phyloP scores from a whole-genome alignment of 2,329 filamentous ascomycete species.

The Cucurbitaria berberidis region DNA sequence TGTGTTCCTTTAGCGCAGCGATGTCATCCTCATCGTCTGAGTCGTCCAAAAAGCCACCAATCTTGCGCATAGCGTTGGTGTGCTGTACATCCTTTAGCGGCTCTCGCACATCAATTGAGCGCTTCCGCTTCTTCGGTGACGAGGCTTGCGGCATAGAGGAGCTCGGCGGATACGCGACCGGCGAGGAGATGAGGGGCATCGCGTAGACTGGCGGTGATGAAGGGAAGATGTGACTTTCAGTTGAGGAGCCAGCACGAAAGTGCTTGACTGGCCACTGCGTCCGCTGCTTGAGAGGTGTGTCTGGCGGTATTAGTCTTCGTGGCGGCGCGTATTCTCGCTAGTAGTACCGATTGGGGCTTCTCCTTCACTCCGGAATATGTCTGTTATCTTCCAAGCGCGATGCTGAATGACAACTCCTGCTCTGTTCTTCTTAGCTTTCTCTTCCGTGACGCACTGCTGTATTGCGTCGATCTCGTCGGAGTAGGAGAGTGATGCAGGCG shows the following conservation, averaged over 20 bases:
- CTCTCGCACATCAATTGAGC: constrained; percentile 32
- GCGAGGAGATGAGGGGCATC: constrained; percentile 68
- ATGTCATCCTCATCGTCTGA: constrained; percentile 51
- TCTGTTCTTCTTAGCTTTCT: constrained; percentile 50
- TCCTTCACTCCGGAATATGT: constrained; percentile 59
- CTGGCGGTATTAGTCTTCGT: constrained; percentile 33
- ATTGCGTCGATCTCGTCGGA: constrained; percentile 59
- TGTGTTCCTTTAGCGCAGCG: constrained; percentile 49
- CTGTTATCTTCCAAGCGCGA: constrained; percentile 54
- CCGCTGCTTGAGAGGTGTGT: constrained; percentile 40
- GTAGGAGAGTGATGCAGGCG: constrained; percentile 33
- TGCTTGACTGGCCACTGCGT: constrained; percentile 12
- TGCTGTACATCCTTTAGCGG: constrained; percentile 42
- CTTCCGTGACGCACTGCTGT: constrained; percentile 51
- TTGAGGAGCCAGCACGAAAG: constrained; percentile 18
- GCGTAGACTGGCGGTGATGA: constrained; percentile 60
- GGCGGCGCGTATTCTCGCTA: constrained; percentile 1
- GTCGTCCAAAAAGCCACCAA: constrained; percentile 49
- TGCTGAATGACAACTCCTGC: constrained; percentile 59
- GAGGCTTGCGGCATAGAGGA: constrained; percentile 49
- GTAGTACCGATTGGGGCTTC: constrained; percentile 47
- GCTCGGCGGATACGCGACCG: constrained; percentile 62
- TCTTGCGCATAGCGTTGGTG: constrained; percentile 44
- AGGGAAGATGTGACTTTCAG: constrained; percentile 21
- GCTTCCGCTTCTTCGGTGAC: constrained; percentile 50